phyloP scores from a whole-genome alignment of 1,139 yeast species.

The Lizanozyma gosingica region DNA sequence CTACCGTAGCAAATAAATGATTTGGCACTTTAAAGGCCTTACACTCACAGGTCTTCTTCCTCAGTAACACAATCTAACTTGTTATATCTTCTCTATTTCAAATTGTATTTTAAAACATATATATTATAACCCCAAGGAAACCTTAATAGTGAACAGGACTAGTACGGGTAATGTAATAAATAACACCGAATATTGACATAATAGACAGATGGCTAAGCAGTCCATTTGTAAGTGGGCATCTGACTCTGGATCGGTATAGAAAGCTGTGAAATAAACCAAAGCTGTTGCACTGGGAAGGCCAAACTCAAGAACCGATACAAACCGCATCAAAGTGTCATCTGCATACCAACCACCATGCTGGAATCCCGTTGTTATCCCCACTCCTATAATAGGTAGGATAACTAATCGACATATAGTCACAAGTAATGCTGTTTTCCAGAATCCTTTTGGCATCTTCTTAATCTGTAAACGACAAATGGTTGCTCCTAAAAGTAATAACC shows the following conservation, averaged over 20 bases:
- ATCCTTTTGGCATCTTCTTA: constrained; percentile 33
- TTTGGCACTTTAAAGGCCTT: too few species aligned
- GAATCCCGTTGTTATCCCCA: constrained; percentile 36
- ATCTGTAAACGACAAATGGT: constrained; percentile 36
- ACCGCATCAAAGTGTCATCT: constrained; percentile 42
- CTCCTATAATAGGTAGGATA: constrained; percentile 36
- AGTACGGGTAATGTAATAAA: constrained; percentile 58
- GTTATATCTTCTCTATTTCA: too few species aligned
- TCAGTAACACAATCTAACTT: too few species aligned
- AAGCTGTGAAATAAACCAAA: constrained; percentile 75
- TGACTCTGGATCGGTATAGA: constrained; percentile 59
- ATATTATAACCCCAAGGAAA: constrained; percentile 24
- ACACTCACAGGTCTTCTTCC: too few species aligned
- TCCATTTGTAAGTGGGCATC: constrained; percentile 71
- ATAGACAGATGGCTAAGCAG: constrained; percentile 64
- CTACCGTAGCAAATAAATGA: too few species aligned
- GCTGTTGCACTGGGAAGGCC: constrained; percentile 86
- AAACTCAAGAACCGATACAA: constrained; percentile 66
- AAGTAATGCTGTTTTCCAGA: constrained; percentile 38
- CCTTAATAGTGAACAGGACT: constrained; percentile 47
- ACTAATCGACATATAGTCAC: constrained; percentile 28
- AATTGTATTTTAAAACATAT: too few species aligned
- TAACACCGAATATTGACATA: constrained; percentile 57
- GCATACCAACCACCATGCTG: constrained; percentile 38
- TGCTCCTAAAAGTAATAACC: constrained; percentile 36